Conservation (phyloP, 495 filamentous ascomycete species). For the Emericellopsis terricola region DNA sequence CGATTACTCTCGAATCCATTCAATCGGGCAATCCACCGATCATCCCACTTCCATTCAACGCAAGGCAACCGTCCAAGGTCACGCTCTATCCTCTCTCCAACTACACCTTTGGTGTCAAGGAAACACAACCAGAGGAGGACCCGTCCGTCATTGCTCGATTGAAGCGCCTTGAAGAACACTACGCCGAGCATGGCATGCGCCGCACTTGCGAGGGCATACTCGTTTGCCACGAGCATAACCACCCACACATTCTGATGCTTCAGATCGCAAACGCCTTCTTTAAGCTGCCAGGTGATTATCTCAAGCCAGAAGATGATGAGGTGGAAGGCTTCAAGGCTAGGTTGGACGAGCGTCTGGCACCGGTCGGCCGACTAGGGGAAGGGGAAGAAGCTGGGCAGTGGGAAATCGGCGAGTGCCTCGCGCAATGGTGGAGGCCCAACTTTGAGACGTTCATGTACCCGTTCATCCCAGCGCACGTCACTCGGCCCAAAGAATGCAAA, state of each 20-base stretch:
- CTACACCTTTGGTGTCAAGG: conserved; percentile 97
- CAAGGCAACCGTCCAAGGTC: conserved; percentile 77
- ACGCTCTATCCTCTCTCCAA: conserved; percentile 91
- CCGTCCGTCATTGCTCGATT: conserved; percentile 84
- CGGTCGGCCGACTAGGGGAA: conserved; percentile 70
- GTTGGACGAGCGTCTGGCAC: conserved; percentile 81
- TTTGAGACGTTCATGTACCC: conserved; percentile 99
- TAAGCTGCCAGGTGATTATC: conserved; percentile 94
- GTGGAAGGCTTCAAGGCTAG: conserved; percentile 82
- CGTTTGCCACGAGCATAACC: conserved; percentile 96
- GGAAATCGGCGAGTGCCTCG: conserved; percentile 84
- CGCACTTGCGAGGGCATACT: conserved; percentile 91
- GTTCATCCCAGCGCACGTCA: conserved; percentile 87
- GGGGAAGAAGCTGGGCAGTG: conserved; percentile 82
- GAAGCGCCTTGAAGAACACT: conserved; percentile 87
- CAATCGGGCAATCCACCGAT: conserved; percentile 63
- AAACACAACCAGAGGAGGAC: conserved; percentile 94
- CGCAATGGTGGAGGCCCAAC: conserved; percentile 97
- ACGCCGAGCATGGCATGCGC: conserved; percentile 81
- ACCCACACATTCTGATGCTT: conserved; percentile 93
- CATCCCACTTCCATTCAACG: conserved; percentile 66
- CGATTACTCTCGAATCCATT: conserved; percentile 46
- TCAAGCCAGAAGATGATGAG: conserved; percentile 79
- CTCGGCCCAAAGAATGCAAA: conserved; percentile 96
- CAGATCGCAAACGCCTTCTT: conserved; percentile 99